phyloP scores from a whole-genome alignment of 805 yeast species.

The Ogataea nitratoaversa region DNA sequence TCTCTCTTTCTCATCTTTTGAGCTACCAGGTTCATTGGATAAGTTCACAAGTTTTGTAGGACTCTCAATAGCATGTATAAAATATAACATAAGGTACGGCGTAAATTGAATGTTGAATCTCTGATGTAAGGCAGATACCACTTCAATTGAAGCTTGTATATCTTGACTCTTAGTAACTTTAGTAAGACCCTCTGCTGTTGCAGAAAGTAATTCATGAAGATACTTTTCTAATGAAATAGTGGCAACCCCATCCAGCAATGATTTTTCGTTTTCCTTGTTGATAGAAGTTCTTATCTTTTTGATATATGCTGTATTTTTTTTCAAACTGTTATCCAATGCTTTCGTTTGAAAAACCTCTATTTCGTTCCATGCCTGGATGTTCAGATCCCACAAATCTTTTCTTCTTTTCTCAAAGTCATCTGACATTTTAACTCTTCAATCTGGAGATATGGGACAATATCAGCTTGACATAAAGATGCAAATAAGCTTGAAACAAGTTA shows the following conservation, averaged over 20 bases:
- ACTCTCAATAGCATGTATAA: slow-evolving; percentile 37
- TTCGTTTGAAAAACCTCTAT: slow-evolving; percentile 30
- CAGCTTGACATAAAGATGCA: no score
- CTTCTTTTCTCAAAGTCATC: slow-evolving; percentile 20
- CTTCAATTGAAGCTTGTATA: slow-evolving; percentile 57
- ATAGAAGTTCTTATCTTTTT: slow-evolving; percentile 61
- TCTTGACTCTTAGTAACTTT: slow-evolving; percentile 54
- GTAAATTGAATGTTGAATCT: slow-evolving; percentile 58
- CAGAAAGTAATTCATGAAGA: slow-evolving; percentile 60
- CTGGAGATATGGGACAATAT: no score
- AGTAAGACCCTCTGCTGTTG: slow-evolving; percentile 58
- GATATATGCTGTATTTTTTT: slow-evolving; percentile 77
- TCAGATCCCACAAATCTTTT: slow-evolving; percentile 34
- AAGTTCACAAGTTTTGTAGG: slow-evolving; percentile 23
- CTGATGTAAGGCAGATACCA: slow-evolving; percentile 72
- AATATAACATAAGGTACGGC: slow-evolving; percentile 38
- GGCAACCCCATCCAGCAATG: slow-evolving; percentile 56
- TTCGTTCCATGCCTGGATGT: slow-evolving; percentile 53
- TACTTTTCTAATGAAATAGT: slow-evolving; percentile 69
- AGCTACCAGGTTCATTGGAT: slow-evolving; percentile 23
- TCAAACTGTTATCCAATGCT: slow-evolving; percentile 65
- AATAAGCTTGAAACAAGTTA: no score
- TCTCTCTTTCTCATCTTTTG: slow-evolving; percentile 43
- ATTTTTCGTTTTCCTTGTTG: slow-evolving; percentile 43
- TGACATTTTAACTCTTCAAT: slow-evolving; percentile 2